Conservation (phyloP, 306 rosid genomes). For the Acacia melanoxylon region DNA sequence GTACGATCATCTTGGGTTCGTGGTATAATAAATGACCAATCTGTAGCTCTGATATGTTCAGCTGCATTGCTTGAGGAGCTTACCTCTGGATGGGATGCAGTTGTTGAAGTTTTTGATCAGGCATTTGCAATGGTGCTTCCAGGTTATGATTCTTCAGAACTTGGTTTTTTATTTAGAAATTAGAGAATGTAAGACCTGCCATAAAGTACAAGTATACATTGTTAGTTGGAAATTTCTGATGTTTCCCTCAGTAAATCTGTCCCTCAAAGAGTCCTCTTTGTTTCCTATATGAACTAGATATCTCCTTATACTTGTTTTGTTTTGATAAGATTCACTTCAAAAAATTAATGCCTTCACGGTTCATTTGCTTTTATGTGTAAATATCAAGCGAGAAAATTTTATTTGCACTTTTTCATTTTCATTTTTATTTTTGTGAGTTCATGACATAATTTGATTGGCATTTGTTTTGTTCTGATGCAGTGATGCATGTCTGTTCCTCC, state of each 20-base stretch:
- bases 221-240: slow-evolving; percentile 5
- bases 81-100: slow-evolving; percentile 70
- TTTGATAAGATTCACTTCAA: background rate
- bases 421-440: background rate
- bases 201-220: background rate
- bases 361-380: slow-evolving; percentile 1
- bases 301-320: background rate
- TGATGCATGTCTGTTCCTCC: background rate
- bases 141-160: slow-evolving; percentile 49
- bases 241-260: background rate
- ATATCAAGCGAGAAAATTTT: background rate
- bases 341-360: slow-evolving; percentile 17
- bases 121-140: slow-evolving; percentile 95
- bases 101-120: slow-evolving; percentile 75
- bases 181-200: background rate
- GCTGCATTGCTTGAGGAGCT: slow-evolving; percentile 87
- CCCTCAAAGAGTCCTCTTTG: background rate
- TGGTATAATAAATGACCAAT: slow-evolving; percentile 76
- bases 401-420: background rate
- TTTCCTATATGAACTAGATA: background rate
- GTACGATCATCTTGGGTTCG: slow-evolving; percentile 69
- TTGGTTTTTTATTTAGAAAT: slow-evolving; percentile 6
- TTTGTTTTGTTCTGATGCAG: background rate
- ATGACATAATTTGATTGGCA: background rate
- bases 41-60: slow-evolving; percentile 75